These are phyloP conservation scores for Ormosia semicastrata DNA, from an alignment of 306 rosid species.

Conservation along the genomic window DNA sequence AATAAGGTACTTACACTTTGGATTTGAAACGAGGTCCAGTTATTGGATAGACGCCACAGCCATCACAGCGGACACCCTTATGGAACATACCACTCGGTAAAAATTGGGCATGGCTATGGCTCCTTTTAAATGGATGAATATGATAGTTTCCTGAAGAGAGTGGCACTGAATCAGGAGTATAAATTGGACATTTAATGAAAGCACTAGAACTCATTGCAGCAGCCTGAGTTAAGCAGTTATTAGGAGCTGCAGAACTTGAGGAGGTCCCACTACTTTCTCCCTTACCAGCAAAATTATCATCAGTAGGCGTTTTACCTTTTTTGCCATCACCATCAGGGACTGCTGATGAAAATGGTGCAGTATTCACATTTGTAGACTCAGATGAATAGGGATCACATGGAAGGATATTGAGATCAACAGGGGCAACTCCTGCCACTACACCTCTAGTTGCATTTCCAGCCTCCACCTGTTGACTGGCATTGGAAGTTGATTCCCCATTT, in stretches of 20 bases:
- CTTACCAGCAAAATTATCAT: slow-evolving; percentile 11
- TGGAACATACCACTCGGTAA: slow-evolving; percentile 70
- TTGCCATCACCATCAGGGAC: slow-evolving; percentile 29
- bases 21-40: slow-evolving; percentile 94
- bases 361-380: neutral
- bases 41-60: slow-evolving; percentile 89
- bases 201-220: slow-evolving; percentile 1
- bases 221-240: neutral
- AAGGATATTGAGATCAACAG: slow-evolving; percentile 60
- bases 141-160: slow-evolving; percentile 4
- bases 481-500: slow-evolving; percentile 23
- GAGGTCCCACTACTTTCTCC: slow-evolving; percentile 25
- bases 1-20: slow-evolving; percentile 56
- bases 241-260: slow-evolving; percentile 30
- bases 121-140: slow-evolving; percentile 47
- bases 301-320: slow-evolving; percentile 35
- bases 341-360: slow-evolving; percentile 23
- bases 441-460: slow-evolving; percentile 30
- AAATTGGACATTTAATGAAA: slow-evolving; percentile 47
- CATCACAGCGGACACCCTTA: slow-evolving; percentile 83
- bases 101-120: slow-evolving; percentile 33
- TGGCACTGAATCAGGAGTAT: neutral
- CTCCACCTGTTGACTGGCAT: slow-evolving; percentile 26
- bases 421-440: slow-evolving; percentile 7
- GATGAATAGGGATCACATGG: slow-evolving; percentile 40